phyloP scores from a whole-genome alignment of 129 eudicot species.

The Solidago caesia region DNA sequence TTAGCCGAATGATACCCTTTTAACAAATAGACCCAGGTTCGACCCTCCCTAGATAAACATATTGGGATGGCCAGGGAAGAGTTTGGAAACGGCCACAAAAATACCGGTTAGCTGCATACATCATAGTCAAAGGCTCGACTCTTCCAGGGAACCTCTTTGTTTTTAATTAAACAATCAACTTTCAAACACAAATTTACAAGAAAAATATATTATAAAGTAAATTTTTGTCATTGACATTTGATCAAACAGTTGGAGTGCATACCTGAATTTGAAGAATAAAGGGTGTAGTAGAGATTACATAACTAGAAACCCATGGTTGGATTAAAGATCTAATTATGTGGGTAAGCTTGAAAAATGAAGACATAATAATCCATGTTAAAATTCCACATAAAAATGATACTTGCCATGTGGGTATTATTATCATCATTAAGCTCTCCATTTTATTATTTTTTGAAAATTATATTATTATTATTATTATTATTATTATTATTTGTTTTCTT shows the following conservation, averaged over 20 bases:
- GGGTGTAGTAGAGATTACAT: slow-evolving; percentile 49
- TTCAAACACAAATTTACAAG: background rate
- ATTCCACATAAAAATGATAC: slow-evolving; percentile 54
- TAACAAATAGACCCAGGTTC: too few species aligned
- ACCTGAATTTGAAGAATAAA: slow-evolving; percentile 82
- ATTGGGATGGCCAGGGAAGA: too few species aligned
- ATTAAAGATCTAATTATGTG: slow-evolving; percentile 63
- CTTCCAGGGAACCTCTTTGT: too few species aligned
- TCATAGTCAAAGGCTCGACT: too few species aligned
- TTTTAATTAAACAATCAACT: background rate
- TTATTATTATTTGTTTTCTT: too few species aligned
- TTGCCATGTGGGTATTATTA: slow-evolving; percentile 70
- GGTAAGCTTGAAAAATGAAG: slow-evolving; percentile 64
- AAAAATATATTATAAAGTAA: background rate
- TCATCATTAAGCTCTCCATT: slow-evolving; percentile 44
- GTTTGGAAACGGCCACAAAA: too few species aligned
- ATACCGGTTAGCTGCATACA: too few species aligned
- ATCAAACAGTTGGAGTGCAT: slow-evolving; percentile 31
- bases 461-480: too few species aligned
- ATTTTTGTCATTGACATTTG: slow-evolving; percentile 9
- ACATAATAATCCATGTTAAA: slow-evolving; percentile 57
- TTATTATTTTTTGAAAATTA: too few species aligned
- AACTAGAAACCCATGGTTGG: slow-evolving; percentile 67
- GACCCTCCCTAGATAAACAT: too few species aligned
- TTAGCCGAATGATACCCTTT: too few species aligned